Percentiles rank a stretch among this genome's conserved stretches.
Evolutionary conservation across 352 stramenopile genomes (phyloP).

Genomic region (Globisporangium nodosum): DNA sequence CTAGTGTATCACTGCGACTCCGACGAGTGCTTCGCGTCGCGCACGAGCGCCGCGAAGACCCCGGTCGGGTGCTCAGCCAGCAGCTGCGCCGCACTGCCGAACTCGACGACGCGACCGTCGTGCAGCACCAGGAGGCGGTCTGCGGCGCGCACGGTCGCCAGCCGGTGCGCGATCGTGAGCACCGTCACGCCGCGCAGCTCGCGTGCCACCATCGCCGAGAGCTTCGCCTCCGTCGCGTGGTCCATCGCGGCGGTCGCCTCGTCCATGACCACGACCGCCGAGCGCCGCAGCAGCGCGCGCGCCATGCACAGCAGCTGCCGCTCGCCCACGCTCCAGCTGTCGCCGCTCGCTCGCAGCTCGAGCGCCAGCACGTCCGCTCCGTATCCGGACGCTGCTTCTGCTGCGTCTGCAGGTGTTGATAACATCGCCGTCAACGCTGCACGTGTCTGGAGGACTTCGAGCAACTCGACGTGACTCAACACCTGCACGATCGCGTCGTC

Average conservation of each 20-base stretch:
- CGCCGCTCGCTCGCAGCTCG: conserved; percentile 88
- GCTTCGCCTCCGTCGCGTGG: conserved; percentile 62
- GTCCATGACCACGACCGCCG: conserved; percentile 65
- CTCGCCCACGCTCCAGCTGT: conserved; percentile 91
- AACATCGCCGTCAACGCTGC: background rate
- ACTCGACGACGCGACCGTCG: background rate
- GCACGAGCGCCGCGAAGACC: background rate
- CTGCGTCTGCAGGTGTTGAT: background rate
- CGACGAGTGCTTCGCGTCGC: no score
- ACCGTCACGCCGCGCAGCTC: conserved; percentile 85
- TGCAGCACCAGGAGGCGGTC: background rate
- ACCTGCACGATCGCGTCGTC: conserved; percentile 47
- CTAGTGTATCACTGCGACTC: no score
- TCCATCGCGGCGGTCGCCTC: conserved; percentile 72
- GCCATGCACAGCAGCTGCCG: conserved; percentile 90
- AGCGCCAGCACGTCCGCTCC: conserved; percentile 36
- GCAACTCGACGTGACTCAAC: conserved; percentile 22
- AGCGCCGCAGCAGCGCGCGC: conserved; percentile 36
- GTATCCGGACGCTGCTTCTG: conserved; percentile 30
- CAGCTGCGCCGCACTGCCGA: background rate
- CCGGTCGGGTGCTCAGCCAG: background rate
- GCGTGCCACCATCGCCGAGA: conserved; percentile 63
- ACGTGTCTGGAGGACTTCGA: background rate
- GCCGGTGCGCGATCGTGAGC: conserved; percentile 74
- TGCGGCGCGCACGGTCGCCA: background rate